Conservation (phyloP, 2,329 filamentous ascomycete genomes). For the Pseudocercospora pini-densiflorae region DNA sequence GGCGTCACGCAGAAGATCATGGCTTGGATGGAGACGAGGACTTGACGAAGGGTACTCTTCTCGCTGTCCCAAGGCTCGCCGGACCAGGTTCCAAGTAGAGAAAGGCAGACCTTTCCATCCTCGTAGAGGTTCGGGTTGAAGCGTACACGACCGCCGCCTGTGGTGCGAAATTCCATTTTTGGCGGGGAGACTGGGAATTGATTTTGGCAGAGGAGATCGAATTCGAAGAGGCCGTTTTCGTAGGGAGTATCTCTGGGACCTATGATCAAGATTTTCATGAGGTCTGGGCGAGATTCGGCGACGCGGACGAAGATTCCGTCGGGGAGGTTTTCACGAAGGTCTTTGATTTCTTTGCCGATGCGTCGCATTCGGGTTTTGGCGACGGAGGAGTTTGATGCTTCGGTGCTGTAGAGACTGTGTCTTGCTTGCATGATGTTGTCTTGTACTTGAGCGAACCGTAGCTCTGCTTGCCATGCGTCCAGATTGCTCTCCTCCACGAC, state of each 20-base stretch:
- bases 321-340: not conserved
- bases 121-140: conserved; percentile 67
- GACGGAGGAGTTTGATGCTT: not conserved
- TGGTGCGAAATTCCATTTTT: conserved; percentile 59
- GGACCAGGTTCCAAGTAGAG: conserved; percentile 62
- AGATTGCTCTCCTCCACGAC: not conserved
- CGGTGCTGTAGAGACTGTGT: not conserved
- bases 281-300: conserved; percentile 61
- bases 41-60: conserved; percentile 60
- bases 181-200: conserved; percentile 57
- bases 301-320: conserved; percentile 58
- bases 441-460: not conserved
- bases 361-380: not conserved
- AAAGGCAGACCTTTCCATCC: conserved; percentile 63
- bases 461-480: not conserved
- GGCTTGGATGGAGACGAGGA: conserved; percentile 58
- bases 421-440: not conserved
- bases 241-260: conserved; percentile 64
- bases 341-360: not conserved
- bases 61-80: conserved; percentile 52
- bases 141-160: conserved; percentile 51
- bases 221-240: conserved; percentile 62
- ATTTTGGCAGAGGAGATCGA: conserved; percentile 57
- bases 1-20: conserved; percentile 62
- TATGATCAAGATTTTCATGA: conserved; percentile 61